Evolutionary conservation across 768 basidiomycete species (phyloP).

Genomic region (Tricholoma bakamatsutake): DNA sequence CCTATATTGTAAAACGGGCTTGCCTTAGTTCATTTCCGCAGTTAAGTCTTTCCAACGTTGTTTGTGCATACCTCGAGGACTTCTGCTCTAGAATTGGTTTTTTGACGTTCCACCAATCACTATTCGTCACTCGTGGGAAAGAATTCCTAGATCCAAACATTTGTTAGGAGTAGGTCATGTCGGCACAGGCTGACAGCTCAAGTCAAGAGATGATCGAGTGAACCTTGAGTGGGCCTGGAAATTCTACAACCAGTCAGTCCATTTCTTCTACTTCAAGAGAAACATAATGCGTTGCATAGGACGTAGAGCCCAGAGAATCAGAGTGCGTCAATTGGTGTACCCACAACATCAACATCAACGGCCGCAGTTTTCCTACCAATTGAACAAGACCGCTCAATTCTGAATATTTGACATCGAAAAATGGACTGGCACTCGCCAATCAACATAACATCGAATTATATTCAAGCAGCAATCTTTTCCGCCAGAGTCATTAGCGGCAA

Average conservation of each 20-base stretch:
- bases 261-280: conserved; percentile 22
- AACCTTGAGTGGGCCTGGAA: background rate
- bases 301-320: conserved; percentile 49
- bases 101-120: background rate
- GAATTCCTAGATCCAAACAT: background rate
- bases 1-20: background rate
- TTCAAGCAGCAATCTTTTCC: conserved; percentile 35
- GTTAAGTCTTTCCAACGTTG: background rate
- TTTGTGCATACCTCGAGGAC: background rate
- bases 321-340: conserved; percentile 48
- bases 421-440: background rate
- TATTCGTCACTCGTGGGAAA: background rate
- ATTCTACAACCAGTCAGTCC: conserved; percentile 15
- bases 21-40: background rate
- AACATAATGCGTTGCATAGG: conserved; percentile 22
- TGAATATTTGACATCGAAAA: conserved; percentile 8
- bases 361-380: conserved; percentile 21
- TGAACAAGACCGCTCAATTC: conserved; percentile 37
- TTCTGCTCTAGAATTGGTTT: background rate
- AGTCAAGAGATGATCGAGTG: background rate
- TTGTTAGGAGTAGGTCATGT: background rate
- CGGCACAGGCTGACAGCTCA: background rate
- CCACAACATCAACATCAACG: conserved; percentile 17
- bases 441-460: conserved; percentile 43
- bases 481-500: no score